phyloP scores from a whole-genome alignment of 2,329 filamentous ascomycete genomes.

The Macrophomina tecta region DNA sequence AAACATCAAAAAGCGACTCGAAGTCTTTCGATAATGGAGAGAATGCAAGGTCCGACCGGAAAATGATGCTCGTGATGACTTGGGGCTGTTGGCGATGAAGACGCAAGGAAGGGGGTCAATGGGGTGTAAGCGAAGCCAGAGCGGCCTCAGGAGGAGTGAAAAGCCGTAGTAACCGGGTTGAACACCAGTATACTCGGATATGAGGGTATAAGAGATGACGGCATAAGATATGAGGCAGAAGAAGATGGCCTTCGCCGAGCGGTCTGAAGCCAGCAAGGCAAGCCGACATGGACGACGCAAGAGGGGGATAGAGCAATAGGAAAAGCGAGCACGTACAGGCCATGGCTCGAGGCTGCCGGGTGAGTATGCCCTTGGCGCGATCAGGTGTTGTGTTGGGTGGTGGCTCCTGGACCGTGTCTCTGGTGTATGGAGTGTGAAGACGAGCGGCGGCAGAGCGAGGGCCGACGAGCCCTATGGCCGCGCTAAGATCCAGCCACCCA shows the following conservation, averaged over 20 bases:
- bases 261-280: constrained; percentile 32
- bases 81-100: constrained; percentile 39
- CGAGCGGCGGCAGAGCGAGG: constrained; percentile 18
- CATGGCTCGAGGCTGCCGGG: constrained; percentile 58
- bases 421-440: constrained; percentile 26
- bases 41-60: constrained; percentile 49
- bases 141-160: constrained; percentile 30
- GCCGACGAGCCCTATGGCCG: constrained; percentile 23
- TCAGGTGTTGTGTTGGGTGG: constrained; percentile 24
- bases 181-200: constrained; percentile 9
- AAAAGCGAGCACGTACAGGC: constrained; percentile 61
- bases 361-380: constrained; percentile 16
- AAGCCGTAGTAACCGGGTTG: constrained; percentile 31
- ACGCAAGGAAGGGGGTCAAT: constrained; percentile 35
- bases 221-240: constrained; percentile 42
- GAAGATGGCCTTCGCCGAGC: constrained; percentile 42
- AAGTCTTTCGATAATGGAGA: constrained; percentile 35
- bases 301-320: constrained; percentile 38
- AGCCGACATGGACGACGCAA: constrained; percentile 31
- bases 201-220: constrained; percentile 36
- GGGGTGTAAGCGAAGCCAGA: constrained; percentile 26
- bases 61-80: constrained; percentile 40
- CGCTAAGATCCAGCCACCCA: constrained; percentile 19
- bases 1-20: constrained; percentile 43
- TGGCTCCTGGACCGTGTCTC: constrained; percentile 27